phyloP scores from a whole-genome alignment of 257 asterid species.

The Apocynum venetum region DNA sequence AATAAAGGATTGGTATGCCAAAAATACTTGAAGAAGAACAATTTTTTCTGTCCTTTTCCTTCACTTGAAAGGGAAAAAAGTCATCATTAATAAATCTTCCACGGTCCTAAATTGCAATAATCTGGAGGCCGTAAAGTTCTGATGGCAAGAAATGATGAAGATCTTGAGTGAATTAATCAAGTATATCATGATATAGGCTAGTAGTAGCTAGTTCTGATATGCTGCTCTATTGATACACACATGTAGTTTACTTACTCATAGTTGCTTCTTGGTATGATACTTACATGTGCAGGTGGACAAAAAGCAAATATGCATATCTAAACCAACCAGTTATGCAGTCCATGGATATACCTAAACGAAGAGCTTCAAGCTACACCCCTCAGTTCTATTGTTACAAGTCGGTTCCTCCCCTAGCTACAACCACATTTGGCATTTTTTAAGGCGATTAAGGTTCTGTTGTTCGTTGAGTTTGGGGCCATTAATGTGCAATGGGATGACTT shows the following conservation, averaged over 20 bases:
- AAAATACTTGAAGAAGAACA: neutral
- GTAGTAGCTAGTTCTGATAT: neutral
- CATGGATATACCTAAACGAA: slow-evolving; percentile 16
- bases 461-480: neutral
- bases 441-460: neutral
- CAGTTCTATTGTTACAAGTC: slow-evolving; percentile 25
- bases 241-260: neutral
- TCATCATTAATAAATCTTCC: neutral
- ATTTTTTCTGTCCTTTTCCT: neutral
- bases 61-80: neutral
- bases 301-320: slow-evolving; percentile 59
- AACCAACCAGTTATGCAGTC: slow-evolving; percentile 43
- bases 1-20: slow-evolving; percentile 54
- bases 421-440: slow-evolving; percentile 20
- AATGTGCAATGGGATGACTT: neutral
- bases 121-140: neutral
- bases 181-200: too few species aligned
- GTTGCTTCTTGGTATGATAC: neutral
- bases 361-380: slow-evolving; percentile 27
- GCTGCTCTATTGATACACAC: neutral
- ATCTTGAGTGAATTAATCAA: neutral
- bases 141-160: neutral
- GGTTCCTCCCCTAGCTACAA: slow-evolving; percentile 19
- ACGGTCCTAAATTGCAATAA: neutral
- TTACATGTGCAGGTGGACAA: slow-evolving; percentile 60